Evolutionary conservation across 352 stramenopile genomes (phyloP).

Genomic region (Blastocystis sp.): DNA sequence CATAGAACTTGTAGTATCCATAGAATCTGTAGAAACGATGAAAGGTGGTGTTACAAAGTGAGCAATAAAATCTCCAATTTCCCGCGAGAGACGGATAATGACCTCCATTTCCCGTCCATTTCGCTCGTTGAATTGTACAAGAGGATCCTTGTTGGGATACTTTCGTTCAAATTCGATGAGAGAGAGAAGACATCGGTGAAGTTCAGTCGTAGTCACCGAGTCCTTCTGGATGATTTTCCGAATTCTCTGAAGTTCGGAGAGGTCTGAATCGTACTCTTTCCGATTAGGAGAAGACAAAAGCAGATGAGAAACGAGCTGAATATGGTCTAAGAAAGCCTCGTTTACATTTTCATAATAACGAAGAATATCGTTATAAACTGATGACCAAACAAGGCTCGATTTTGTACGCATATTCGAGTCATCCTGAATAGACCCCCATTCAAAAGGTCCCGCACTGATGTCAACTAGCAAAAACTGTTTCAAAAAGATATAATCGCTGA

Average conservation of each 20-base stretch:
- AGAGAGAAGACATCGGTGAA: not conserved
- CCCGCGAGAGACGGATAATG: not conserved
- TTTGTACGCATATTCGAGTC: not conserved
- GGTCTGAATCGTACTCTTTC: not conserved
- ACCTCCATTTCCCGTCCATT: constrained; percentile 12
- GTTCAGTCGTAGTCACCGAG: not conserved
- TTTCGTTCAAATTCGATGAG: not conserved
- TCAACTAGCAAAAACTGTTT: not conserved
- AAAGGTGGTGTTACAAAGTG: constrained; percentile 13
- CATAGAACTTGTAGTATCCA: not conserved
- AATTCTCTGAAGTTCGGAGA: not conserved
- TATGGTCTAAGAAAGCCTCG: not conserved
- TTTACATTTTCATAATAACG: not conserved
- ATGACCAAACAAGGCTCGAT: not conserved
- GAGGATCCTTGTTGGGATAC: not conserved
- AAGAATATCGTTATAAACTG: not conserved
- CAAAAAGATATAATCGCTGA: constrained; percentile 25
- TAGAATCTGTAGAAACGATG: not conserved
- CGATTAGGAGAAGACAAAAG: not conserved
- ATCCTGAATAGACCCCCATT: constrained; percentile 17
- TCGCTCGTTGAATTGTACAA: not conserved
- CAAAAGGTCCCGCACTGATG: constrained; percentile 18
- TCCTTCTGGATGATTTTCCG: not conserved
- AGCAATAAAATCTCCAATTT: not conserved
- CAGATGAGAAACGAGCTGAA: not conserved